A percentile compares a stretch with the other conserved stretches of the same genome.
Evolutionary conservation across 2,329 filamentous ascomycete species (phyloP).

Genomic region (Aspergillus tubingensis): DNA sequence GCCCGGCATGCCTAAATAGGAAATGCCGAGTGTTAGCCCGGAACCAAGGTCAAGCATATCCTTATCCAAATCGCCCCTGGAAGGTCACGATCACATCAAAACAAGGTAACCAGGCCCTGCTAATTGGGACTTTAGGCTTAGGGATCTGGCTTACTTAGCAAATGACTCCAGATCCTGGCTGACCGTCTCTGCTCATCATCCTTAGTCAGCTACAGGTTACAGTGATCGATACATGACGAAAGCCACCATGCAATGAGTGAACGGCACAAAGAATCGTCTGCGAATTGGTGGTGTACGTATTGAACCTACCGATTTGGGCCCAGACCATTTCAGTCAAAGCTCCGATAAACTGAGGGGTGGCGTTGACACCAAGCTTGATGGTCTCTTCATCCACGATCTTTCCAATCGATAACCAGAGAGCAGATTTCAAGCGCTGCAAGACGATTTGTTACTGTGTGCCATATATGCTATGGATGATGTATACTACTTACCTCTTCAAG

Average conservation of each 20-base stretch:
- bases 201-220: slow-evolving; percentile 9
- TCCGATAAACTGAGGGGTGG: slow-evolving; percentile 88
- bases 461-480: no score
- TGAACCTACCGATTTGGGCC: slow-evolving; percentile 71
- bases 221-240: neutral
- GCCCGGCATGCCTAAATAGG: slow-evolving; percentile 72
- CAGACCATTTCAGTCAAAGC: slow-evolving; percentile 83
- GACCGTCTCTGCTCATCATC: slow-evolving; percentile 48
- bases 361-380: slow-evolving; percentile 72
- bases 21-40: slow-evolving; percentile 15
- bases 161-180: slow-evolving; percentile 66
- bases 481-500: slow-evolving; percentile 37
- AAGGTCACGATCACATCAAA: neutral
- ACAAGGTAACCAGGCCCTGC: neutral
- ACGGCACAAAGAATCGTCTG: neutral
- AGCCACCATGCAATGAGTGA: neutral
- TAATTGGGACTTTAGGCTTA: neutral
- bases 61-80: neutral
- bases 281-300: neutral
- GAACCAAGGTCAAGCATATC: neutral
- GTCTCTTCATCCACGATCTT: slow-evolving; percentile 88
- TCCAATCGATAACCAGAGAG: slow-evolving; percentile 80
- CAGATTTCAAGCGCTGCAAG: slow-evolving; percentile 75
- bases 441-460: neutral
- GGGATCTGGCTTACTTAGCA: slow-evolving; percentile 49